phyloP scores from a whole-genome alignment of 108 stramenopile species.

The Nitzschia putrida region DNA sequence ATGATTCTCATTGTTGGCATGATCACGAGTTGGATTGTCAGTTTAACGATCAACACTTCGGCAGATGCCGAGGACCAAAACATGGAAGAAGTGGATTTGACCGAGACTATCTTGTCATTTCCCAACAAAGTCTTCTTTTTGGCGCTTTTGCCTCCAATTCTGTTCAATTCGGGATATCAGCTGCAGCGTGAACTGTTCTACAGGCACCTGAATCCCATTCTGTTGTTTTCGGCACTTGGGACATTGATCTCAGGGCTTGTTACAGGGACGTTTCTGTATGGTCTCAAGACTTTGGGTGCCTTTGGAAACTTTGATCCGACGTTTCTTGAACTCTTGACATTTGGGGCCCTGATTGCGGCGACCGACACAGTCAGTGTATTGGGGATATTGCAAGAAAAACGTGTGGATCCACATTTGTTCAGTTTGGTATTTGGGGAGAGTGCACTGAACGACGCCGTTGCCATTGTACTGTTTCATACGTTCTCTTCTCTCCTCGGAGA shows the following conservation, averaged over 20 bases:
- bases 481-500: conserved; percentile 26
- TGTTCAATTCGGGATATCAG: conserved; percentile 82
- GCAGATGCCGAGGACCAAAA: conserved; percentile 11
- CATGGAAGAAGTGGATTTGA: conserved; percentile 6
- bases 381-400: conserved; percentile 64
- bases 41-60: conserved; percentile 15
- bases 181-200: conserved; percentile 62
- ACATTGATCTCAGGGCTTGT: conserved; percentile 59
- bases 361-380: conserved; percentile 83
- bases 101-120: conserved; percentile 49
- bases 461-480: conserved; percentile 70
- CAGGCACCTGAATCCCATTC: conserved; percentile 61
- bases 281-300: conserved; percentile 19
- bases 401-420: conserved; percentile 76
- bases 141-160: conserved; percentile 79
- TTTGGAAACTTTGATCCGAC: conserved; percentile 43
- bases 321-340: conserved; percentile 66
- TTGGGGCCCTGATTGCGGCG: conserved; percentile 79
- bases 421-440: conserved; percentile 85
- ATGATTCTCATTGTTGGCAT: conserved; percentile 67
- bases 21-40: conserved; percentile 38
- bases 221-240: conserved; percentile 66
- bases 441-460: conserved; percentile 87
- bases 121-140: conserved; percentile 71
- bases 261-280: conserved; percentile 51